Evolutionary conservation across 2,329 filamentous ascomycete species (phyloP).

Genomic region (Knufia fluminis): DNA sequence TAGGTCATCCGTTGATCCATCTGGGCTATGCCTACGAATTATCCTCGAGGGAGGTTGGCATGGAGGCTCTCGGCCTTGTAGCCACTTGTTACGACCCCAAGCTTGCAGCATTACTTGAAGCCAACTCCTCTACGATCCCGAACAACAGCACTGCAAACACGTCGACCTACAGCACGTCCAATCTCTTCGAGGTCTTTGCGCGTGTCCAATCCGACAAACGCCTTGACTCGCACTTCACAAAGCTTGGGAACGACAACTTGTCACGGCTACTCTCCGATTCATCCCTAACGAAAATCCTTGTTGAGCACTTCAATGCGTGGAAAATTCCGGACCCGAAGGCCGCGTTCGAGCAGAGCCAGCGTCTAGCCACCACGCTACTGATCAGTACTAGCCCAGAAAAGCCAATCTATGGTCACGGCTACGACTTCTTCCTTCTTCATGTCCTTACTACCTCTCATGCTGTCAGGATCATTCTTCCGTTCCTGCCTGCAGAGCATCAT

Average conservation of each 20-base stretch:
- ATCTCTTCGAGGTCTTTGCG: constrained; percentile 61
- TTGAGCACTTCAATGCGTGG: constrained; percentile 93
- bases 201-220: constrained; percentile 59
- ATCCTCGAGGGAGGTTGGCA: constrained; percentile 71
- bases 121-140: background rate
- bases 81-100: constrained; percentile 54
- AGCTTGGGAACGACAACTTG: constrained; percentile 54
- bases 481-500: constrained; percentile 65
- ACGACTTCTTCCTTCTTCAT: constrained; percentile 78
- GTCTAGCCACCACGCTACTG: constrained; percentile 41
- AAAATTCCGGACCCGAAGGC: constrained; percentile 57
- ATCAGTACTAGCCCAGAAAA: constrained; percentile 26
- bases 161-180: constrained; percentile 50
- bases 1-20: constrained; percentile 88
- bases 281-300: constrained; percentile 50
- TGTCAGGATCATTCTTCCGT: constrained; percentile 71
- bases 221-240: constrained; percentile 57
- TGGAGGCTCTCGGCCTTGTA: constrained; percentile 72
- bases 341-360: constrained; percentile 64
- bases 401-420: constrained; percentile 39
- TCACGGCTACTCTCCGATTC: constrained; percentile 58
- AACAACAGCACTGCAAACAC: constrained; percentile 34
- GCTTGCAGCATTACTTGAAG: constrained; percentile 43
- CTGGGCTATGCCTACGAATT: constrained; percentile 90
- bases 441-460: constrained; percentile 80